These are phyloP conservation scores for Verbena officinalis DNA, from an alignment of 257 asterid genomes.

Conservation along the genomic window DNA sequence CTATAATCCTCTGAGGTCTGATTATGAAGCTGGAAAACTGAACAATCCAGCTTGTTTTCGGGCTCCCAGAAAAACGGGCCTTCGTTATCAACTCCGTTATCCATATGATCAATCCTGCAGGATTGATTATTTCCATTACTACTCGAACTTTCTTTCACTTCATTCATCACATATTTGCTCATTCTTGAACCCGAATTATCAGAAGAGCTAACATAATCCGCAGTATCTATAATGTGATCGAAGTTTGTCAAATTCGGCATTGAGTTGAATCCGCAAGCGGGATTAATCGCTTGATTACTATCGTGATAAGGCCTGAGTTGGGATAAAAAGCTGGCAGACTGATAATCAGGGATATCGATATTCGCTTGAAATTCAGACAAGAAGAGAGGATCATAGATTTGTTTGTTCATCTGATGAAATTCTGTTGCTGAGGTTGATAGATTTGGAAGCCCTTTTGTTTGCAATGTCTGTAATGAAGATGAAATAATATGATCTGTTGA, in stretches of 20 bases:
- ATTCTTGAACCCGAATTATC: conserved; percentile 42
- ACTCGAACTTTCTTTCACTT: conserved; percentile 36
- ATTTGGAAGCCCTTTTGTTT: conserved; percentile 32
- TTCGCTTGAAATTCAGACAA: conserved; percentile 60
- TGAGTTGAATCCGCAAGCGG: conserved; percentile 39
- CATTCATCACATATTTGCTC: conserved; percentile 35
- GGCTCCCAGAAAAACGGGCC: conserved; percentile 50
- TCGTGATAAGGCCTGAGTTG: conserved; percentile 25
- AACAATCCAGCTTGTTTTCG: conserved; percentile 46
- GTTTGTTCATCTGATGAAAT: conserved; percentile 32
- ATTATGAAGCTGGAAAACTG: conserved; percentile 35
- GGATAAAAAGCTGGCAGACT: conserved; percentile 29
- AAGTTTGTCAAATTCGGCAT: conserved; percentile 50
- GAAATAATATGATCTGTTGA: neutral
- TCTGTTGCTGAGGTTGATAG: conserved; percentile 28
- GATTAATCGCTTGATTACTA: neutral
- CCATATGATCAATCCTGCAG: too few species aligned
- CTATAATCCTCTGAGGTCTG: conserved; percentile 43
- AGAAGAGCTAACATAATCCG: conserved; percentile 11
- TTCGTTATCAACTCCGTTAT: conserved; percentile 13
- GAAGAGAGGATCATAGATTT: conserved; percentile 63
- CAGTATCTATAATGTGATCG: conserved; percentile 38
- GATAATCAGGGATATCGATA: conserved; percentile 36
- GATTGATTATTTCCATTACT: too few species aligned
- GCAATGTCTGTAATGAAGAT: conserved; percentile 27